phyloP scores from a whole-genome alignment of 2,329 filamentous ascomycete genomes.

The Myrmaecium sp. region DNA sequence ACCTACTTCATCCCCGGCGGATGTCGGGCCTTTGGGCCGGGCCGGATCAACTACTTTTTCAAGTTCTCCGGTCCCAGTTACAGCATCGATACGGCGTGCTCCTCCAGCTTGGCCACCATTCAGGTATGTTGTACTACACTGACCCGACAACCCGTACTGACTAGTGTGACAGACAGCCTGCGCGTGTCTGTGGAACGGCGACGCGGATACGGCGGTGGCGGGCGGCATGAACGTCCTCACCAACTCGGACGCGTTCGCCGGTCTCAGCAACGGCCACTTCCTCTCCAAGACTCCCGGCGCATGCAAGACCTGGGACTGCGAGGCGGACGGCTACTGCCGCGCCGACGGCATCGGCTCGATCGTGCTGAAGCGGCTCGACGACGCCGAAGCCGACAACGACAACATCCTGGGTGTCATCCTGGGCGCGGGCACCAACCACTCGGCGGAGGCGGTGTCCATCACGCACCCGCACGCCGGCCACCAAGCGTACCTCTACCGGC shows the following conservation, averaged over 20 bases:
- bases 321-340: slow-evolving; percentile 20
- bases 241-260: slow-evolving; percentile 26
- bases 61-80: slow-evolving; percentile 10
- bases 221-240: slow-evolving; percentile 13
- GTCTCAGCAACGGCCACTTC: slow-evolving; percentile 11
- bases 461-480: slow-evolving; percentile 10
- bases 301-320: slow-evolving; percentile 16
- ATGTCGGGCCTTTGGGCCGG: slow-evolving; percentile 33
- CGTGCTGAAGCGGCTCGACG: slow-evolving; percentile 18
- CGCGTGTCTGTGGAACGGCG: slow-evolving; percentile 7
- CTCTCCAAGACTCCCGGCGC: slow-evolving; percentile 10
- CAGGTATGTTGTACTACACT: slow-evolving; percentile 10
- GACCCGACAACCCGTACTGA: no score
- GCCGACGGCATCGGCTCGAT: slow-evolving; percentile 13
- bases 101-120: slow-evolving; percentile 10
- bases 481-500: slow-evolving; percentile 6
- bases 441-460: slow-evolving; percentile 13
- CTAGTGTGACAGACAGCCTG: slow-evolving; percentile 6
- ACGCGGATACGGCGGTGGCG: slow-evolving; percentile 11
- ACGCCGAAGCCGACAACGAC: slow-evolving; percentile 20
- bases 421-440: slow-evolving; percentile 26
- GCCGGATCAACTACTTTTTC: slow-evolving; percentile 26
- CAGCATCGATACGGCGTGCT: slow-evolving; percentile 10
- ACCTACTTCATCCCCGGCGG: slow-evolving; percentile 39
- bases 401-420: slow-evolving; percentile 14